phyloP scores from a whole-genome alignment of 495 filamentous ascomycete genomes.

The Paragyromitra xinjiangensis region DNA sequence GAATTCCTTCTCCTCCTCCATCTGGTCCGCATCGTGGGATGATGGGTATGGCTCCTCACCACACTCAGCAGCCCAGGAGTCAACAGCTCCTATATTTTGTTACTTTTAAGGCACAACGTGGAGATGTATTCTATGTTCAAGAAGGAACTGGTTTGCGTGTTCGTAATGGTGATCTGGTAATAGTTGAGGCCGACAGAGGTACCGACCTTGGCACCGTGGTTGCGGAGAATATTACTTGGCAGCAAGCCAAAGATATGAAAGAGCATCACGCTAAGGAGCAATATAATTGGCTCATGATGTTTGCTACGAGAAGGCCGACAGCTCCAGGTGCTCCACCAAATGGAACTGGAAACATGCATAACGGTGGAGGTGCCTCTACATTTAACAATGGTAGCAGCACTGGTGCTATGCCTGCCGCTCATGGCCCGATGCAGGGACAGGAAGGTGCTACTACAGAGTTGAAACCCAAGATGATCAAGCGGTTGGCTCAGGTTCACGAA shows the following conservation, averaged over 20 bases:
- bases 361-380: slow-evolving; percentile 70
- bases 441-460: slow-evolving; percentile 81
- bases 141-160: slow-evolving; percentile 92
- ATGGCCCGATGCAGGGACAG: slow-evolving; percentile 63
- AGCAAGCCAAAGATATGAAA: slow-evolving; percentile 84
- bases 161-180: slow-evolving; percentile 89
- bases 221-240: slow-evolving; percentile 81
- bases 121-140: slow-evolving; percentile 95
- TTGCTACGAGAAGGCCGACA: slow-evolving; percentile 77
- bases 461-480: slow-evolving; percentile 95
- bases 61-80: slow-evolving; percentile 69
- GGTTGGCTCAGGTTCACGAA: slow-evolving; percentile 89
- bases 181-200: slow-evolving; percentile 95
- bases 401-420: slow-evolving; percentile 48
- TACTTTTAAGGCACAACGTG: slow-evolving; percentile 91
- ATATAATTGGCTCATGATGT: slow-evolving; percentile 97
- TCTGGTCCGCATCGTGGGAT: slow-evolving; percentile 68
- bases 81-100: slow-evolving; percentile 91
- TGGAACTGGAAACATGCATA: slow-evolving; percentile 64
- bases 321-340: slow-evolving; percentile 67
- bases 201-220: slow-evolving; percentile 95
- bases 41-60: slow-evolving; percentile 64
- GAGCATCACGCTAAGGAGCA: slow-evolving; percentile 91
- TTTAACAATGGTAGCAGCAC: slow-evolving; percentile 40
- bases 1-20: slow-evolving; percentile 63